Evolutionary conservation across 169 alveolate species (phyloP), one percentile per base, ranked within the genome.

Genomic region (Cryptosporidium sp.): DNA sequence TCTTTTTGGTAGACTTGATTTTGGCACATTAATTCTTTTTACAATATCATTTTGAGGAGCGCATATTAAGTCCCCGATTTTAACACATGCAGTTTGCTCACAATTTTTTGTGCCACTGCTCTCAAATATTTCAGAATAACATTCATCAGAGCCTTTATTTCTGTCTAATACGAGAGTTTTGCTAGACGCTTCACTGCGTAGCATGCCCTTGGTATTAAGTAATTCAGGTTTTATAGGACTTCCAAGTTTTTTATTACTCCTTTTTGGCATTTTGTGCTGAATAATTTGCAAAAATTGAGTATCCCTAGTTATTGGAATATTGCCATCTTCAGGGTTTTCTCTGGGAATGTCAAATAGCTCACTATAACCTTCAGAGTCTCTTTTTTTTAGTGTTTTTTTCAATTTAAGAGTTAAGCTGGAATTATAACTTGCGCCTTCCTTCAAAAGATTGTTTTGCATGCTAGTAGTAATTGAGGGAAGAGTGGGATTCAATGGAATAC

Each of bases 1-100:
- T 65, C 72, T 65, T 35, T 65, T 65, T n/a, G 72, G 72, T 35
- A 65, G n/a, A 65, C 3, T 65, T 14, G 72, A 65, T 35, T 65
- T 35, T 65, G 72, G 72, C 1, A 65, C n/a, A 14, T 16, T 2
- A 4, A 65, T 26, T 35, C 2, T 65, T 35, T 31, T 52, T 35
- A 4, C 12, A 29, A 0, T 33, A 65, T 48, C 23, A 48, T 14
- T 48, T 48, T n/a, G 44, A 37, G 42, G 42, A 23, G 23, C 12
- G 21, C n/a, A 42, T 21, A 39, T 9, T 35, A 65, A 33, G 10
- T 14, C 62, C 39, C 44, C 26, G 12, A 69, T 21, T 42, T 26
- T 69, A 4, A n/a, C 9, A 35, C 21, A 0, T 9, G 85, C 18
- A 9, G 69, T 16, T 10, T 8, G 26, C 48, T 51, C 84, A 35